A percentile compares a stretch with the other conserved stretches of the same genome.
phyloP scores from a whole-genome alignment of 2,329 filamentous ascomycete genomes.

The Graphilbum fragrans region DNA sequence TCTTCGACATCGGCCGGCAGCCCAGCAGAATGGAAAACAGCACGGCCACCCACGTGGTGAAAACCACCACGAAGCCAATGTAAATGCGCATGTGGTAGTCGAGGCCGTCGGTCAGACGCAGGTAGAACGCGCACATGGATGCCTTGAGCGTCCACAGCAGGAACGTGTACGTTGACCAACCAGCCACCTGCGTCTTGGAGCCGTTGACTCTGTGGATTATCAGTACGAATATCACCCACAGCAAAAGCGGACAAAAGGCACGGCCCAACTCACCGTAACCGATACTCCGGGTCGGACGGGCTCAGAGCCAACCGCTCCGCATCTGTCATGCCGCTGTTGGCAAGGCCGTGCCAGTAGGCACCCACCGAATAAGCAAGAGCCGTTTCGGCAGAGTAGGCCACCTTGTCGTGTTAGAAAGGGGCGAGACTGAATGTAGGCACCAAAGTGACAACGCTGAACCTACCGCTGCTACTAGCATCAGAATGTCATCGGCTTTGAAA shows the following conservation, averaged over 20 bases:
- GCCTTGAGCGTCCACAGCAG: constrained; percentile 16
- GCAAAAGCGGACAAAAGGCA: neutral
- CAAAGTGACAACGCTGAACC: constrained; percentile 9
- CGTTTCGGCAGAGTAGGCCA: constrained; percentile 14
- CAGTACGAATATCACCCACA: neutral
- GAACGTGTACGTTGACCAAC: constrained; percentile 15
- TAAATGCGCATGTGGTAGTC: constrained; percentile 17
- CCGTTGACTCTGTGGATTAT: constrained; percentile 17
- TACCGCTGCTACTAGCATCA: constrained; percentile 43
- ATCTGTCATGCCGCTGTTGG: constrained; percentile 21
- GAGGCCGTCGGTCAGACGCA: constrained; percentile 19
- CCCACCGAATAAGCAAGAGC: constrained; percentile 18
- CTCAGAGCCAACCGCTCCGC: constrained; percentile 15
- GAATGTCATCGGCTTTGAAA: constrained; percentile 46
- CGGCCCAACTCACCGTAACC: constrained; percentile 11
- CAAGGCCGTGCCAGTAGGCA: constrained; percentile 16
- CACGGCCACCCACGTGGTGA: constrained; percentile 19
- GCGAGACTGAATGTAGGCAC: neutral
- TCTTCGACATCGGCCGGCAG: constrained; percentile 21
- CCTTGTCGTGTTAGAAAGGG: neutral
- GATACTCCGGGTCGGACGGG: constrained; percentile 16
- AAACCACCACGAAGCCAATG: constrained; percentile 21
- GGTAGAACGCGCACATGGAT: constrained; percentile 18
- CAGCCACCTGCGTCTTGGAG: constrained; percentile 21
- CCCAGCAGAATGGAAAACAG: constrained; percentile 20